Evolutionary conservation across 176 grass and related monocot genomes (phyloP).

Genomic region (Raddia guianensis): DNA sequence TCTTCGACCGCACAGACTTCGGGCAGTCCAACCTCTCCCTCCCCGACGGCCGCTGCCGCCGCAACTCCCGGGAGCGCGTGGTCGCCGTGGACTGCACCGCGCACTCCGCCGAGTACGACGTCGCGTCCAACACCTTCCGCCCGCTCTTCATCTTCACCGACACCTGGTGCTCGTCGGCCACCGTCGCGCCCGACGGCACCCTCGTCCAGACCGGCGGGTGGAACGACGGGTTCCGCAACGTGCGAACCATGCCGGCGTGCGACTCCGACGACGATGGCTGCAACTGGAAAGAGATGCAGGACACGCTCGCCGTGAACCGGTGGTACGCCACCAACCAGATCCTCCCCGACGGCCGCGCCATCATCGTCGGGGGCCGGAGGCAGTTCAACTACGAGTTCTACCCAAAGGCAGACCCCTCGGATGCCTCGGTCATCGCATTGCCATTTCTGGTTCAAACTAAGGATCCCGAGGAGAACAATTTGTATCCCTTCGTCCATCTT

Average conservation of each 20-base stretch:
- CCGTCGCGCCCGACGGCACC: conserved; percentile 65
- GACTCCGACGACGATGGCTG: background rate
- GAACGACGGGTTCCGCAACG: conserved; percentile 69
- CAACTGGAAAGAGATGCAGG: conserved; percentile 70
- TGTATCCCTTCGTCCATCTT: conserved; percentile 82
- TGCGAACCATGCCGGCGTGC: conserved; percentile 62
- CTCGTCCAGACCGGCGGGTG: conserved; percentile 83
- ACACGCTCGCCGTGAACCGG: conserved; percentile 50
- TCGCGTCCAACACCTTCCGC: conserved; percentile 45
- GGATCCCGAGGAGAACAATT: conserved; percentile 80
- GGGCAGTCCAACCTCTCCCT: conserved; percentile 76
- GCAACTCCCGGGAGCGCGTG: conserved; percentile 54
- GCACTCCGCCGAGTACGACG: conserved; percentile 75
- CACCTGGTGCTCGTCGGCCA: conserved; percentile 84
- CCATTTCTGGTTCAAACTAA: conserved; percentile 49
- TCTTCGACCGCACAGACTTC: conserved; percentile 87
- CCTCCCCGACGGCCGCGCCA: conserved; percentile 73
- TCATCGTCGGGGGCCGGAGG: conserved; percentile 68
- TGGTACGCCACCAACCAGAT: conserved; percentile 91
- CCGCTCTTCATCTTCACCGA: conserved; percentile 69
- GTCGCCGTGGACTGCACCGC: conserved; percentile 66
- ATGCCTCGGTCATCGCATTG: conserved; percentile 35
- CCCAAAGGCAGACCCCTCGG: conserved; percentile 48
- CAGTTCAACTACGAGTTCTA: conserved; percentile 87
- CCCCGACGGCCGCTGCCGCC: conserved; percentile 57